Evolutionary conservation across 495 filamentous ascomycete species (phyloP).

Genomic region (Neurospora sp.): DNA sequence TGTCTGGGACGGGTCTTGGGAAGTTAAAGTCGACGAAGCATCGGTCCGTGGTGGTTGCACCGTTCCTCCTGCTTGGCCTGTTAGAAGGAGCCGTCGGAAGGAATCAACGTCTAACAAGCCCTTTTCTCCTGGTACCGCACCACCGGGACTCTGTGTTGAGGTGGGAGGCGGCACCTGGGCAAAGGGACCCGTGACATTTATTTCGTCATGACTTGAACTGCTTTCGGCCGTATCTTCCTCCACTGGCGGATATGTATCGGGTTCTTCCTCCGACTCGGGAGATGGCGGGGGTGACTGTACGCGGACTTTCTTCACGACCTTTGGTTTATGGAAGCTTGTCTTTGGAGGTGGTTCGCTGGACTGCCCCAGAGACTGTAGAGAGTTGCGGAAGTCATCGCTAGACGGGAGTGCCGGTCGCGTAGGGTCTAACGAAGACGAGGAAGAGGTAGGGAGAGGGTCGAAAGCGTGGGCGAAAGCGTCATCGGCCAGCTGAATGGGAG

Average conservation of each 20-base stretch:
- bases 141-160: conserved; percentile 7
- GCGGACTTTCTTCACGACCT: conserved; percentile 44
- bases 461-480: conserved; percentile 1
- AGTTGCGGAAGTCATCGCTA: conserved; percentile 18
- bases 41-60: conserved; percentile 17
- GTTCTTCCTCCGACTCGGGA: conserved; percentile 28
- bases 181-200: not conserved
- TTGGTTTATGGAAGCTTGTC: conserved; percentile 34
- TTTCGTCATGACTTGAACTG: conserved; percentile 10
- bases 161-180: not conserved
- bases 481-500: conserved; percentile 4
- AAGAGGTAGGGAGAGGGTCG: conserved; percentile 10
- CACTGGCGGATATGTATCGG: conserved; percentile 24
- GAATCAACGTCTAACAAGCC: conserved; percentile 50
- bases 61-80: conserved; percentile 37
- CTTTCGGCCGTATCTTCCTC: conserved; percentile 15
- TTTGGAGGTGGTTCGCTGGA: conserved; percentile 23
- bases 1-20: conserved; percentile 36
- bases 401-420: conserved; percentile 13
- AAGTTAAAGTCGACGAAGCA: conserved; percentile 30
- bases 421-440: not conserved
- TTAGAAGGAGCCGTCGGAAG: conserved; percentile 51
- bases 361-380: conserved; percentile 17
- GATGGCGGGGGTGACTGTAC: conserved; percentile 47
- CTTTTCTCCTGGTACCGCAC: conserved; percentile 15